Conservation (phyloP, 306 rosid species). For the Vachellia pachyceras region DNA sequence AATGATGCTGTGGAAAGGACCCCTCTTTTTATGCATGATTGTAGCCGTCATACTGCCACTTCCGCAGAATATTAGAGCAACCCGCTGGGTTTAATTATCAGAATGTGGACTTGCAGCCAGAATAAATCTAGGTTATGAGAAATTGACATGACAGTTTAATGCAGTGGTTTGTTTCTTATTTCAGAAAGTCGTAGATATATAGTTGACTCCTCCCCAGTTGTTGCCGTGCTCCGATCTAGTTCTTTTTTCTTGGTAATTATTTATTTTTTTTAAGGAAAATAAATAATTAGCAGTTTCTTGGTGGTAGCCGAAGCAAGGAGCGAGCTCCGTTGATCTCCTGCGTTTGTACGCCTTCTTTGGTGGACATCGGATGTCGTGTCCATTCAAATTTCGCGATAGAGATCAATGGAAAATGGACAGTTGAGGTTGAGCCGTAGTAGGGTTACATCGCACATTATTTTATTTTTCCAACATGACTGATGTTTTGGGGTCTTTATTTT, state of each 20-base stretch:
- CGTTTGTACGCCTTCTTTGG: neutral
- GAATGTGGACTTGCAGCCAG: no score
- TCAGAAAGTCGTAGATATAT: no score
- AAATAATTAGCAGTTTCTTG: neutral
- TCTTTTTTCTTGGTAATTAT: neutral
- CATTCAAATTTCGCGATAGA: neutral
- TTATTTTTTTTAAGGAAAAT: no score
- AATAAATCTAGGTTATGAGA: constrained; percentile 37
- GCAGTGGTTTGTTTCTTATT: no score
- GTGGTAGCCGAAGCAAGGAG: neutral
- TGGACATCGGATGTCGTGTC: neutral
- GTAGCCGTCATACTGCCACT: no score
- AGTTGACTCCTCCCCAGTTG: constrained; percentile 28
- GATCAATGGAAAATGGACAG: neutral
- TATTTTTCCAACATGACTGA: neutral
- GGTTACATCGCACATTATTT: neutral
- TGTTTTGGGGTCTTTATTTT: no score
- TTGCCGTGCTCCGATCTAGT: neutral
- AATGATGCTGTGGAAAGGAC: no score
- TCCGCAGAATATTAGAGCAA: no score
- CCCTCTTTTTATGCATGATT: no score
- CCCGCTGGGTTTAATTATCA: no score
- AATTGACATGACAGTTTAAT: neutral
- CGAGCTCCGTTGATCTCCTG: neutral
- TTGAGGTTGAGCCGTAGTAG: neutral